phyloP scores from a whole-genome alignment of 306 rosid species.

The Castanea mollissima region DNA sequence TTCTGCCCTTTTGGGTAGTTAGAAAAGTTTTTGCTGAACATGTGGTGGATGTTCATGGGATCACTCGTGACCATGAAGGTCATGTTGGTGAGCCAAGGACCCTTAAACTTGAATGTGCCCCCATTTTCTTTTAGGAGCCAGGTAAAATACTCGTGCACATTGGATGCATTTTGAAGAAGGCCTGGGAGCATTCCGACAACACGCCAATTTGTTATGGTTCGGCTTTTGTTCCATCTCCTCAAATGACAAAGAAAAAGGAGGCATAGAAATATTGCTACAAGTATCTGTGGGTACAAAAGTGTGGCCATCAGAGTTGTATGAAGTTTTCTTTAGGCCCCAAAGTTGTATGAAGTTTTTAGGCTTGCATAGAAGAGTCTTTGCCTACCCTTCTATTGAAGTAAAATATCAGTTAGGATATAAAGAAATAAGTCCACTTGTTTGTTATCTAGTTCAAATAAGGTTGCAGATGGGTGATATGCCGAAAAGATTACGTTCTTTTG shows the following conservation, averaged over 20 bases:
- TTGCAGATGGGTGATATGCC: no score
- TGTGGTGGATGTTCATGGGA: slow-evolving; percentile 35
- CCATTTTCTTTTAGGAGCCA: not conserved
- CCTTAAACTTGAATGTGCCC: slow-evolving; percentile 16
- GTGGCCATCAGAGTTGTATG: not conserved
- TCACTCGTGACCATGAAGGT: slow-evolving; percentile 21
- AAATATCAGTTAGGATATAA: no score
- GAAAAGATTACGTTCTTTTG: no score
- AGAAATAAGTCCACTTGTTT: no score
- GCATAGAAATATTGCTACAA: not conserved
- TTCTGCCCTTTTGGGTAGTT: slow-evolving; percentile 14
- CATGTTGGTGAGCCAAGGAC: slow-evolving; percentile 35
- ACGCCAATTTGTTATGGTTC: slow-evolving; percentile 26
- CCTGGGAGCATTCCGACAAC: slow-evolving; percentile 40
- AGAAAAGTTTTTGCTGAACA: not conserved
- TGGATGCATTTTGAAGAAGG: not conserved
- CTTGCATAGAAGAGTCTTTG: no score
- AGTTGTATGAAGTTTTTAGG: no score
- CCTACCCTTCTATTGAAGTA: no score
- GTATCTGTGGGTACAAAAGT: not conserved
- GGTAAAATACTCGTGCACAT: slow-evolving; percentile 11
- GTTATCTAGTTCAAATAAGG: no score
- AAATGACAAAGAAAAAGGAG: not conserved
- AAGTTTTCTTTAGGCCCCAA: no score
- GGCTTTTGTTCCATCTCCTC: slow-evolving; percentile 5